A percentile compares a stretch with the other conserved stretches of the same genome.
phyloP scores from a whole-genome alignment of 2,329 filamentous ascomycete species.

The Penicillium polonicum region DNA sequence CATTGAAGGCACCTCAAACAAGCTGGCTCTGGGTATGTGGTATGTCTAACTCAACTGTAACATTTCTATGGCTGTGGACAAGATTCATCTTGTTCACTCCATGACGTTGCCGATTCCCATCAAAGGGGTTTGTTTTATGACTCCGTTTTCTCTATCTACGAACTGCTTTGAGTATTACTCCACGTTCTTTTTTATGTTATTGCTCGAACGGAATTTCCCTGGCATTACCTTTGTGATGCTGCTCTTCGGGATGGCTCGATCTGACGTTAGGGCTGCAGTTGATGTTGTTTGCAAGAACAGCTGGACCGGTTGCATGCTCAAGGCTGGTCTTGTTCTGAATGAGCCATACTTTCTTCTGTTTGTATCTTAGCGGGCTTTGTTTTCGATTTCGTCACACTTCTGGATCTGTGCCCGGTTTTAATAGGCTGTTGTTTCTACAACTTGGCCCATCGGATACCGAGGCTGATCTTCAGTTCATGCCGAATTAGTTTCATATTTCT shows the following conservation, averaged over 20 bases:
- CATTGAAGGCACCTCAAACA: constrained; percentile 32
- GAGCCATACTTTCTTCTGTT: neutral
- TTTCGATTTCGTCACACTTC: neutral
- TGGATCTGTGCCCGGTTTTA: neutral
- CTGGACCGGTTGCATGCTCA: neutral
- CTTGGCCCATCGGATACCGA: neutral
- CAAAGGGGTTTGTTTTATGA: neutral
- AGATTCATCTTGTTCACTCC: neutral
- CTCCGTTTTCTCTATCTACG: neutral
- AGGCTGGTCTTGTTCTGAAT: neutral
- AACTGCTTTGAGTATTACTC: neutral
- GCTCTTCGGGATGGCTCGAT: neutral
- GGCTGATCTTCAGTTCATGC: neutral
- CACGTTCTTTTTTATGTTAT: neutral
- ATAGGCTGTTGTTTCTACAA: neutral
- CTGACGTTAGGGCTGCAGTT: neutral
- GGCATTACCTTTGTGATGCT: neutral
- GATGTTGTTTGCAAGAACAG: neutral
- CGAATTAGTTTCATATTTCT: neutral
- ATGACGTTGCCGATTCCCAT: neutral
- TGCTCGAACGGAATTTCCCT: neutral
- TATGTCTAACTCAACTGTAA: constrained; percentile 33
- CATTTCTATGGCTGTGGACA: neutral
- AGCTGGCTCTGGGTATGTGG: constrained; percentile 41
- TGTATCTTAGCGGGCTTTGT: neutral